These are phyloP conservation scores for Delphinella strobiligena DNA, from an alignment of 2,329 filamentous ascomycete genomes.

Conservation along the genomic window DNA sequence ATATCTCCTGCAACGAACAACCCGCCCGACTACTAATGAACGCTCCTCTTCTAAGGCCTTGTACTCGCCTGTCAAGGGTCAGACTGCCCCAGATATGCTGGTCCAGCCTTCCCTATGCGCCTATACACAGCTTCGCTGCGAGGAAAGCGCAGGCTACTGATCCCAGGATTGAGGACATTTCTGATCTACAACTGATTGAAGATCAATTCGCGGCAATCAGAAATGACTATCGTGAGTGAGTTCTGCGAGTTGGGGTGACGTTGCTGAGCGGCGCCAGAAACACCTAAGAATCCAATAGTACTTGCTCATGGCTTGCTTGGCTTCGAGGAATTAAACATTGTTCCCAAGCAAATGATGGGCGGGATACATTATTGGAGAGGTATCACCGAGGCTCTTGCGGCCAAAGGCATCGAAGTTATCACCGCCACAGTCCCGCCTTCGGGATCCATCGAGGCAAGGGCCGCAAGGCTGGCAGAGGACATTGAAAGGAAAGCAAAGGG, in stretches of 20 bases:
- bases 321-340: conserved; percentile 48
- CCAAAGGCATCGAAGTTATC: conserved; percentile 48
- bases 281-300: conserved; percentile 46
- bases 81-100: background rate
- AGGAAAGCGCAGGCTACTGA: conserved; percentile 3
- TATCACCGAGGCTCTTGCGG: conserved; percentile 45
- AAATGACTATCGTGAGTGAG: conserved; percentile 42
- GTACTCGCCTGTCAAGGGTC: too few relatives aligned
- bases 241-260: background rate
- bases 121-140: background rate
- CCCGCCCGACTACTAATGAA: too few relatives aligned
- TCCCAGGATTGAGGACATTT: conserved; percentile 4
- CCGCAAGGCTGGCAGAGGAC: conserved; percentile 38
- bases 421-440: conserved; percentile 48
- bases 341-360: conserved; percentile 27
- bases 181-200: conserved; percentile 28
- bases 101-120: background rate
- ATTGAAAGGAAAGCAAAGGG: conserved; percentile 43
- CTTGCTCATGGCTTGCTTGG: conserved; percentile 54
- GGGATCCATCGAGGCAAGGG: conserved; percentile 46
- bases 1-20: too few relatives aligned
- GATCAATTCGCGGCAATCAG: conserved; percentile 51
- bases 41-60: too few relatives aligned
- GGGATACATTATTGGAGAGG: conserved; percentile 54
- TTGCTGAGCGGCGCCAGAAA: conserved; percentile 14